These are phyloP conservation scores for Golubevia pallescens DNA, from an alignment of 1,284 basidiomycete species.

Conservation along the genomic window DNA sequence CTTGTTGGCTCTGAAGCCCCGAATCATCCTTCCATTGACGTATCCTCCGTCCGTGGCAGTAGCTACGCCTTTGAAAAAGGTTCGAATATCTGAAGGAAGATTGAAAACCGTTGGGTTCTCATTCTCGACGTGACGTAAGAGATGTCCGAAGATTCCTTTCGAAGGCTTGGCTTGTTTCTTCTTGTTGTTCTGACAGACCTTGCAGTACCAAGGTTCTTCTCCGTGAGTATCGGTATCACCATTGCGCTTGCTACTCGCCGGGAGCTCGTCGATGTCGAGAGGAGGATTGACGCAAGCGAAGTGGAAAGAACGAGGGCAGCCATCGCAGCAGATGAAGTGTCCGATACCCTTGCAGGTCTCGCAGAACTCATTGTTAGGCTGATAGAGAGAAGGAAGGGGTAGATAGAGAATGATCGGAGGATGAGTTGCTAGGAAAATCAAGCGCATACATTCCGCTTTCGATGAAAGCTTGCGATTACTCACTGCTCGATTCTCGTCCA, in stretches of 20 bases:
- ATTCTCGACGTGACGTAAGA: constrained; percentile 73
- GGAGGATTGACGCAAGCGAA: constrained; percentile 95
- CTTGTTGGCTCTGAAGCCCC: constrained; percentile 70
- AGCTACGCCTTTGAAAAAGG: constrained; percentile 82
- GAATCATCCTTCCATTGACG: constrained; percentile 64
- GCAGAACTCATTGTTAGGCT: constrained; percentile 93
- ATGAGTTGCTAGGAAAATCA: not conserved
- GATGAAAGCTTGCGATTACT: not conserved
- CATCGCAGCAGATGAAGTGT: constrained; percentile 85
- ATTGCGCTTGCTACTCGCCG: constrained; percentile 49
- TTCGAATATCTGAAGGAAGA: constrained; percentile 84
- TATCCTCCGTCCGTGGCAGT: constrained; percentile 78
- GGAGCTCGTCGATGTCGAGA: constrained; percentile 81
- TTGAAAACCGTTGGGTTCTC: constrained; percentile 81
- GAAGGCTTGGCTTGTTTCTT: constrained; percentile 18
- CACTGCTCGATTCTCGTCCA: not conserved
- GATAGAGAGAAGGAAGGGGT: constrained; percentile 7
- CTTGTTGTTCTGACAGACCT: constrained; percentile 69
- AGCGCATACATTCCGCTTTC: not conserved
- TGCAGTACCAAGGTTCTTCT: constrained; percentile 92
- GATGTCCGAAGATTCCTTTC: constrained; percentile 66
- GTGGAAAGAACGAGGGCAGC: constrained; percentile 94
- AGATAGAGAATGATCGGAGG: not conserved
- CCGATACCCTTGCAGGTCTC: constrained; percentile 79
- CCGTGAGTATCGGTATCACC: constrained; percentile 64